Evolutionary conservation across 1,139 yeast genomes (phyloP).

Genomic region (Petasospora fabianii): DNA sequence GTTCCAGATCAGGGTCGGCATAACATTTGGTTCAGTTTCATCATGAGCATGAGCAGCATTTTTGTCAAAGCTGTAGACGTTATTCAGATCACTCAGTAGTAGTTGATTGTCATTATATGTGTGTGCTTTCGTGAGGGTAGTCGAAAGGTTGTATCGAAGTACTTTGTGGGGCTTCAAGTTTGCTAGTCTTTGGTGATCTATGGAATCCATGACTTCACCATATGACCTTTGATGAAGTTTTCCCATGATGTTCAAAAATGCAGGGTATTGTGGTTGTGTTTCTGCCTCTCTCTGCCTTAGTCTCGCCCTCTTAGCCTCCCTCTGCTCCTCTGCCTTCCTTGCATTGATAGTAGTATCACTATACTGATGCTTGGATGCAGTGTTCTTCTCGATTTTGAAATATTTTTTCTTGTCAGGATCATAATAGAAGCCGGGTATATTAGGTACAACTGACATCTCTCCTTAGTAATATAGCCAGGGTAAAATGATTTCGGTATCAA

Average conservation of each 20-base stretch:
- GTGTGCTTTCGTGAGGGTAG: conserved; percentile 1
- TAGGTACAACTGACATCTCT: conserved; percentile 10
- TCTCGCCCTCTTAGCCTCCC: conserved; percentile 9
- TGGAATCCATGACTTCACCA: not conserved
- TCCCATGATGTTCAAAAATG: conserved; percentile 1
- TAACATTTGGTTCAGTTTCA: too few species aligned
- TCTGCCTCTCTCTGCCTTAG: not conserved
- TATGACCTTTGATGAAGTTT: not conserved
- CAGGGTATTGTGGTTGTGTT: conserved; percentile 7
- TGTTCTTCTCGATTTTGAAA: conserved; percentile 23
- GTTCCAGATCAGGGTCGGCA: conserved; percentile 8
- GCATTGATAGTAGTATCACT: conserved; percentile 11
- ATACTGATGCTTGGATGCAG: conserved; percentile 13
- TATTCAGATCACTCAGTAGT: conserved; percentile 12
- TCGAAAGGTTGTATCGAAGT: conserved; percentile 2
- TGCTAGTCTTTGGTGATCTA: not conserved
- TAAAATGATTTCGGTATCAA: not conserved
- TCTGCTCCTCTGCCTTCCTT: conserved; percentile 13
- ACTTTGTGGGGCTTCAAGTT: not conserved
- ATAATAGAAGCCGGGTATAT: conserved; percentile 26
- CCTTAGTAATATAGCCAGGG: not conserved
- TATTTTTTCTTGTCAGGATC: conserved; percentile 24
- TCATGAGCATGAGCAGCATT: not conserved
- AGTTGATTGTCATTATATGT: not conserved
- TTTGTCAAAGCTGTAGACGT: conserved; percentile 3